Evolutionary conservation across 1,284 basidiomycete species (phyloP), one percentile per base, ranked within the genome.

Genomic region (Psilocybe mexicana): DNA sequence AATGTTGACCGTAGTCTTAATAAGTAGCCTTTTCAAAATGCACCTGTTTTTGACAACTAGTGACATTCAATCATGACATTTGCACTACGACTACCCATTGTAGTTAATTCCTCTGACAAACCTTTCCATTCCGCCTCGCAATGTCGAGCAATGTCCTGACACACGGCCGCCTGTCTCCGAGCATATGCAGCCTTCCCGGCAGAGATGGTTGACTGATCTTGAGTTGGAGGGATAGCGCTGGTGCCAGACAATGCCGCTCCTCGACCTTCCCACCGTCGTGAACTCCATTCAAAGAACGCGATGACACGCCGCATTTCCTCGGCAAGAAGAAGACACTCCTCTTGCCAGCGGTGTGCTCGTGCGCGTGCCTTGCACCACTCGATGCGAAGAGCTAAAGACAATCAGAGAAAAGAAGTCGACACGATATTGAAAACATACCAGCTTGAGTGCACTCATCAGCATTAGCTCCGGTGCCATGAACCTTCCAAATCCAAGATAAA

Each of bases 291-390:
- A 33, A 66, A 63, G 42, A 57, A 69, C 0, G 54, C 57, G 1
- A 61, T 25, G 2, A 68, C 62, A 6, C 68, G 59, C 0, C 63
- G 55, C 72, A 74, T 74, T 60, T 76, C 75, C 56, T 75, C 74
- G 2, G 55, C 43, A 0, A 76, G 52, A 4, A 76, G 60, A 1
- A 67, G 42, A 43, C 66, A 65, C 57, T 76, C 73, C 58, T 76
- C 73, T n/a, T 65, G 58, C 69, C 69, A 76, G 0, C 70, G 66
- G 35, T 68, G 64, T 0, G 67, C 66, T 0, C 71, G 63, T 14
- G 74, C 69, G 26, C 68, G 56, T 6, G 63, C 61, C 64, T 67
- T 69, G 43, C 65, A 70, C 70, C 70, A 73, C 51, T 74, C 69
- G 12, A 74, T 65, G 0, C 65, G 63, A 4, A 74, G 57, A 18